A percentile compares a stretch with the other conserved stretches of the same genome.
These are phyloP conservation scores for Aspergillus conjunctus DNA, from an alignment of 495 filamentous ascomycete genomes.

Conservation along the genomic window DNA sequence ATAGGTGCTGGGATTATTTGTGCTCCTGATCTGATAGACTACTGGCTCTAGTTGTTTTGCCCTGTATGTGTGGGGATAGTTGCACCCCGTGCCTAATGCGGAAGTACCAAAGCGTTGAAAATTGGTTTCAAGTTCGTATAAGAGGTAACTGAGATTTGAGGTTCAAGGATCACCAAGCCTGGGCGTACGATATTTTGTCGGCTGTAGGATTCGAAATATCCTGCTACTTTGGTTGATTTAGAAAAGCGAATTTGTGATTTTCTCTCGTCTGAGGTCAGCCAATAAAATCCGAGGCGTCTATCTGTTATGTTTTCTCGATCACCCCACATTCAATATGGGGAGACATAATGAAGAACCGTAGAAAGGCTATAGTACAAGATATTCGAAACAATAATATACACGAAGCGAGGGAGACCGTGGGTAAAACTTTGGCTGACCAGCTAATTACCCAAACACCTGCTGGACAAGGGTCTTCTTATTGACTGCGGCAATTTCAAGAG, in stretches of 20 bases:
- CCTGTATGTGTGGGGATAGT: neutral
- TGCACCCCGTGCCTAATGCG: neutral
- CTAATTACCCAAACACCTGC: conserved; percentile 10
- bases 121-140: neutral
- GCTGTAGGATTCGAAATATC: neutral
- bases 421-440: neutral
- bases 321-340: neutral
- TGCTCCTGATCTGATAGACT: neutral
- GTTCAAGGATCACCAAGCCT: neutral
- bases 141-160: neutral
- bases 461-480: conserved; percentile 12
- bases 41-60: neutral
- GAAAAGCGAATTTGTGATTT: neutral
- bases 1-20: neutral
- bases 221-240: neutral
- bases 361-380: neutral
- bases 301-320: neutral
- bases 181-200: neutral
- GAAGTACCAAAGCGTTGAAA: neutral
- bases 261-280: neutral
- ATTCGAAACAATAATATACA: neutral
- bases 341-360: neutral
- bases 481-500: neutral
- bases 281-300: neutral
- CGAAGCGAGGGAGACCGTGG: neutral